A percentile compares a stretch with the other conserved stretches of the same genome.
Evolutionary conservation across 192 early-diverging fungal species (phyloP).

Genomic region (Coemansia sp.): DNA sequence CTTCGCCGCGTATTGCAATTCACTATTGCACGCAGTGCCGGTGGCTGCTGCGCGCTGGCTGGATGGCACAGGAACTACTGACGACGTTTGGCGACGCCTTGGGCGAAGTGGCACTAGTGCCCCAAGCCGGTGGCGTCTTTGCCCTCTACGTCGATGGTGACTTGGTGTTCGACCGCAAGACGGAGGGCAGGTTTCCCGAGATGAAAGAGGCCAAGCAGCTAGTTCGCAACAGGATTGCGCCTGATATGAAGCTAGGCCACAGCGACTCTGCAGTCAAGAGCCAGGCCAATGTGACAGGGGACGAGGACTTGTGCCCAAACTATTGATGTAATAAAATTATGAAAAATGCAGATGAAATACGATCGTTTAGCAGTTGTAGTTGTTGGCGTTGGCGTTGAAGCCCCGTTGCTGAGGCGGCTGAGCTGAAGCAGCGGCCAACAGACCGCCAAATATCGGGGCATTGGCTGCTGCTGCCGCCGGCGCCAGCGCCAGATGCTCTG

Average conservation of each 20-base stretch:
- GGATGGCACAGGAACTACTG: slow-evolving; percentile 70
- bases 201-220: slow-evolving; percentile 74
- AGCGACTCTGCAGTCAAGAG: slow-evolving; percentile 62
- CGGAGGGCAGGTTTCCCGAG: slow-evolving; percentile 66
- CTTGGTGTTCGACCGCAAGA: slow-evolving; percentile 62
- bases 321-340: background rate
- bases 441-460: slow-evolving; percentile 15
- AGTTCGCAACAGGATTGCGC: slow-evolving; percentile 61
- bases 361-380: too few relatives aligned
- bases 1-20: slow-evolving; percentile 43
- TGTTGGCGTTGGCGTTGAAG: background rate
- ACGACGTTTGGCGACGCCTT: slow-evolving; percentile 61
- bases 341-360: background rate
- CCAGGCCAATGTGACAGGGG: background rate
- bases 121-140: slow-evolving; percentile 51
- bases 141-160: slow-evolving; percentile 27
- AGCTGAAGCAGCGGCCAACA: slow-evolving; percentile 9
- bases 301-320: background rate
- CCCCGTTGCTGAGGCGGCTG: slow-evolving; percentile 7
- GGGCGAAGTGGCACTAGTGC: slow-evolving; percentile 67
- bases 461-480: background rate
- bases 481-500: background rate
- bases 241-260: slow-evolving; percentile 65
- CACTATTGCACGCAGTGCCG: slow-evolving; percentile 58
- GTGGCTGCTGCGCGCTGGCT: slow-evolving; percentile 62